Conservation (phyloP, 2,329 filamentous ascomycete species). For the Fusarium sambucinum region DNA sequence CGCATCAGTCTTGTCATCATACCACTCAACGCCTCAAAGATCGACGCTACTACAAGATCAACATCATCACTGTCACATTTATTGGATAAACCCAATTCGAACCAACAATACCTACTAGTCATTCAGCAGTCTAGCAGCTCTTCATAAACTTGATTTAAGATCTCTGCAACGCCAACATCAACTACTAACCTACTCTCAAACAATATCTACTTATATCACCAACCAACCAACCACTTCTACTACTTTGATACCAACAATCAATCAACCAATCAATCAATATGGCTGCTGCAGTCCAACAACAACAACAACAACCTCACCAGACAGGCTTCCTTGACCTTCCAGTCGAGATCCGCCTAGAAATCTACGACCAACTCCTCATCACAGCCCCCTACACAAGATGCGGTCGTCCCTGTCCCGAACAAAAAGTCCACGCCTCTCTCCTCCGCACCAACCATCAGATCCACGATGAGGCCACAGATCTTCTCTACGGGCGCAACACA, state of each 20-base stretch:
- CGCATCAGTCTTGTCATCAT: slow-evolving; percentile 18
- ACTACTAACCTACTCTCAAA: background rate
- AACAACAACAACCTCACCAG: slow-evolving; percentile 19
- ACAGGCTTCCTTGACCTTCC: slow-evolving; percentile 57
- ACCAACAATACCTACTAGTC: slow-evolving; percentile 20
- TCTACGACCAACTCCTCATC: slow-evolving; percentile 59
- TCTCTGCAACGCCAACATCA: background rate
- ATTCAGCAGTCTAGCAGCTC: slow-evolving; percentile 24
- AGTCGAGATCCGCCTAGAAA: slow-evolving; percentile 60
- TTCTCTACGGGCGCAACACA: slow-evolving; percentile 60
- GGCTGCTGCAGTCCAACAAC: slow-evolving; percentile 37
- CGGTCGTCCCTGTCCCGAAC: slow-evolving; percentile 30
- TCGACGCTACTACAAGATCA: slow-evolving; percentile 24
- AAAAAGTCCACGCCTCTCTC: slow-evolving; percentile 54
- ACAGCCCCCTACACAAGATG: slow-evolving; percentile 50
- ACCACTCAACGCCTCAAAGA: slow-evolving; percentile 28
- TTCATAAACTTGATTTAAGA: slow-evolving; percentile 25
- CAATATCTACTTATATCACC: background rate
- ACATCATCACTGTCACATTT: slow-evolving; percentile 23
- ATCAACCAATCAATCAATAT: slow-evolving; percentile 32
- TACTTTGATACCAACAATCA: background rate
- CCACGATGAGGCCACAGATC: slow-evolving; percentile 55
- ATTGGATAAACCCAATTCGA: slow-evolving; percentile 20
- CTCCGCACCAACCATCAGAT: slow-evolving; percentile 57
- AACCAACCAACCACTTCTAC: slow-evolving; percentile 4